Percentiles rank a stretch among this genome's conserved stretches.
These are phyloP conservation scores for Apiotrichum sp. DNA, from an alignment of 1,284 basidiomycete species.

Conservation along the genomic window DNA sequence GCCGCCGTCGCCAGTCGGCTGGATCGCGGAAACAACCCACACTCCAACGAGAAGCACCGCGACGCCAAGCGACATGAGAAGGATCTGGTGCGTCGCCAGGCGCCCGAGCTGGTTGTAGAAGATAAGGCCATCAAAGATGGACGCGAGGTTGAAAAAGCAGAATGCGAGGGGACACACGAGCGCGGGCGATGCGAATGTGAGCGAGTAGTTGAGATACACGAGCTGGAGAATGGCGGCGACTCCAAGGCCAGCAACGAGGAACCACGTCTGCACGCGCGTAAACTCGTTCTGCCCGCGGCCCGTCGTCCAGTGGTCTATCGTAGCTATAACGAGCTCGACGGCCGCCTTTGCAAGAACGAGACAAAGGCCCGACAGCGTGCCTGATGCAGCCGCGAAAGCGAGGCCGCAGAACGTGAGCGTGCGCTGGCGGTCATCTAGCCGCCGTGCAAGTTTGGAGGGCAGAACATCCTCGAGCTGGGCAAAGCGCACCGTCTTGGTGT, in stretches of 20 bases:
- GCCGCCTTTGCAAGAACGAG: slow-evolving; percentile 90
- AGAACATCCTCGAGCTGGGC: slow-evolving; percentile 7
- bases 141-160: slow-evolving; percentile 91
- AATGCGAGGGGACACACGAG: slow-evolving; percentile 91
- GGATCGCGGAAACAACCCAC: slow-evolving; percentile 64
- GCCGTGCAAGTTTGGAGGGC: neutral
- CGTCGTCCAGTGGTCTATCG: slow-evolving; percentile 52
- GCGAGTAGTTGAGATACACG: slow-evolving; percentile 87
- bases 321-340: slow-evolving; percentile 79
- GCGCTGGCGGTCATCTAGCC: slow-evolving; percentile 32
- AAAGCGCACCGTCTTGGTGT: slow-evolving; percentile 8
- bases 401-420: slow-evolving; percentile 68
- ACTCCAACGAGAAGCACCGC: slow-evolving; percentile 76
- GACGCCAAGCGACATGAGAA: slow-evolving; percentile 73
- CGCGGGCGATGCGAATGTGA: slow-evolving; percentile 78
- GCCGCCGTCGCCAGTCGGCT: slow-evolving; percentile 40
- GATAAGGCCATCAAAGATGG: slow-evolving; percentile 73
- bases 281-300: slow-evolving; percentile 75
- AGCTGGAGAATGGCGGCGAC: slow-evolving; percentile 51
- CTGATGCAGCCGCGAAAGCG: slow-evolving; percentile 82
- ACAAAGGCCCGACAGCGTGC: slow-evolving; percentile 90
- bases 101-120: slow-evolving; percentile 85
- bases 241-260: slow-evolving; percentile 35
- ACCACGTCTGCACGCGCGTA: slow-evolving; percentile 48
- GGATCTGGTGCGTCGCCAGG: slow-evolving; percentile 62